These are phyloP conservation scores for Tanozyma kutaoensis DNA, from an alignment of 805 yeast genomes.

Conservation along the genomic window DNA sequence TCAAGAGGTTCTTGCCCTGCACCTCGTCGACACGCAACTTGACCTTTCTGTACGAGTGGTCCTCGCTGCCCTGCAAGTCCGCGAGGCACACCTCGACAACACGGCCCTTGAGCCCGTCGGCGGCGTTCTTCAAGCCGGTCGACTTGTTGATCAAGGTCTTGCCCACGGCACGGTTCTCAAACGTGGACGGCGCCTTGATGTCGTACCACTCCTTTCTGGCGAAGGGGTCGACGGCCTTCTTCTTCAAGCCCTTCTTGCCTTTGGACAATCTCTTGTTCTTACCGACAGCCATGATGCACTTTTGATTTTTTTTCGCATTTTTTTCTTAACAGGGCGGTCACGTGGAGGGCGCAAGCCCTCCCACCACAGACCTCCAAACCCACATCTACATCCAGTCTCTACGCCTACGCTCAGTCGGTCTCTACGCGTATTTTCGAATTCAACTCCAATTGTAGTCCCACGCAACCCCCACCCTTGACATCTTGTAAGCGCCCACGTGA, in stretches of 20 bases:
- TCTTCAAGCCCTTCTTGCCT: conserved; percentile 96
- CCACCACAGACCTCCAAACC: too few species aligned
- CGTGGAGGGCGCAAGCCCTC: too few species aligned
- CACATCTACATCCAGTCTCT: too few species aligned
- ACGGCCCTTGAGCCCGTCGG: conserved; percentile 97
- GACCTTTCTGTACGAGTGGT: conserved; percentile 95
- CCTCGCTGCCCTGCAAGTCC: conserved; percentile 97
- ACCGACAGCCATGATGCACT: conserved; percentile 44
- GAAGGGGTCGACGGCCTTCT: conserved; percentile 99
- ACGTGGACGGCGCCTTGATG: conserved; percentile 97
- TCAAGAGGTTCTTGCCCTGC: conserved; percentile 95
- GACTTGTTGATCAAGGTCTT: conserved; percentile 97
- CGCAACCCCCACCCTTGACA: too few species aligned
- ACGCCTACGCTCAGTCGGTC: too few species aligned
- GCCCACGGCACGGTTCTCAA: conserved; percentile 97
- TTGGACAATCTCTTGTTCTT: conserved; percentile 47
- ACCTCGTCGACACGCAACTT: conserved; percentile 98
- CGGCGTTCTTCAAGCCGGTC: conserved; percentile 95
- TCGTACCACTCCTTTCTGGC: conserved; percentile 98
- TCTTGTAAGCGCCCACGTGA: too few species aligned
- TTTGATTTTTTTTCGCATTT: conserved; percentile 2
- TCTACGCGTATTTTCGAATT: too few species aligned
- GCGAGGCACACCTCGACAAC: conserved; percentile 92
- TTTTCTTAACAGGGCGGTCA: conserved; percentile 2
- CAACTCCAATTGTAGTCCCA: too few species aligned